Conservation (phyloP, 192 early-diverging fungal species). For the Coemansia sp. region DNA sequence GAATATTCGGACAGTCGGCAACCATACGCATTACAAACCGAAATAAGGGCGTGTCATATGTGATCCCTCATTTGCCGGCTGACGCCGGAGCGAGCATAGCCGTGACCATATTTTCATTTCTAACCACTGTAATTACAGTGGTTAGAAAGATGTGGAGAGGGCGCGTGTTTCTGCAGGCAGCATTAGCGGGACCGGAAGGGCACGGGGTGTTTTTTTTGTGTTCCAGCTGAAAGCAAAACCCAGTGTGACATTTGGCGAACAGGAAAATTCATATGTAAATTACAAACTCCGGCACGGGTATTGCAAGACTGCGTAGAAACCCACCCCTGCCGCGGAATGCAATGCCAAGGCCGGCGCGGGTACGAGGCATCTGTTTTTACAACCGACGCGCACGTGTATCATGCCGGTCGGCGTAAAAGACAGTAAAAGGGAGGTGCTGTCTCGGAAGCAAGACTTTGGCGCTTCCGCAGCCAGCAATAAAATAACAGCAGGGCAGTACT, state of each 20-base stretch:
- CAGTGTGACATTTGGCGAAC: neutral
- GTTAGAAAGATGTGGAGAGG: neutral
- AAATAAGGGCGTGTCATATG: neutral
- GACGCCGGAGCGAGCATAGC: too few species aligned
- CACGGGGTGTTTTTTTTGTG: neutral
- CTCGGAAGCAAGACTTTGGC: neutral
- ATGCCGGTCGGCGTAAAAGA: neutral
- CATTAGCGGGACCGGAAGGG: neutral
- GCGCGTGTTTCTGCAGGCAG: neutral
- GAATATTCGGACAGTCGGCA: neutral
- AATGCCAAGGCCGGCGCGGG: too few species aligned
- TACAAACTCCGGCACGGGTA: conserved; percentile 7
- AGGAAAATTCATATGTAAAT: neutral
- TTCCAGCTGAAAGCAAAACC: too few species aligned
- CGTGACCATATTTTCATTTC: too few species aligned
- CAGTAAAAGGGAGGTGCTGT: conserved; percentile 1
- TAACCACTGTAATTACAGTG: neutral
- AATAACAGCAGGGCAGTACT: conserved; percentile 17
- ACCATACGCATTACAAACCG: neutral
- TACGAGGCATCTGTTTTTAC: neutral
- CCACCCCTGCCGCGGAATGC: neutral
- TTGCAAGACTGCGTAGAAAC: conserved; percentile 3
- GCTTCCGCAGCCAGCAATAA: neutral
- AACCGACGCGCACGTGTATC: neutral
- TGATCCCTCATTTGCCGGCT: neutral